Percentiles rank a stretch among this genome's conserved stretches.
phyloP scores from a whole-genome alignment of 176 grass and related monocot species.

The Aechmea fasciata region DNA sequence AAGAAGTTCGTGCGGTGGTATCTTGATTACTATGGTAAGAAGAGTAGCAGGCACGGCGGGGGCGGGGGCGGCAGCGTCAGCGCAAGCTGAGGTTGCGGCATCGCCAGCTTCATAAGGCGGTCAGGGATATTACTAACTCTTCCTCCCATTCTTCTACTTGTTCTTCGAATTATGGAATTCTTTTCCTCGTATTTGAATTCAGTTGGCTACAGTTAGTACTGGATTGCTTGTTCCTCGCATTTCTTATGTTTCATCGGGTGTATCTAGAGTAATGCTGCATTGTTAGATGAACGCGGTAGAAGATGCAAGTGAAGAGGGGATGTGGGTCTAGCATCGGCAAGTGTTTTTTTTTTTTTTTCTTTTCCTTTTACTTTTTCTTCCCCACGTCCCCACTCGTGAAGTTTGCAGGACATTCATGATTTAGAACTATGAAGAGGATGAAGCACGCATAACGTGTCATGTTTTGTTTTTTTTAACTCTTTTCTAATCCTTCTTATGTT shows the following conservation, averaged over 20 bases:
- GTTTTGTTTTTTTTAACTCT: no score
- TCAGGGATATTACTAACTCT: not conserved
- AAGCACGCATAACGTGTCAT: no score
- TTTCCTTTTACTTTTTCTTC: no score
- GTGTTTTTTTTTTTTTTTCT: no score
- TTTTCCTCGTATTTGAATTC: not conserved
- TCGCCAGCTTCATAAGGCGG: not conserved
- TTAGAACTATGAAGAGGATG: no score
- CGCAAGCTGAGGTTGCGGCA: not conserved
- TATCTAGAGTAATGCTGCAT: not conserved
- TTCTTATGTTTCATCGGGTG: not conserved
- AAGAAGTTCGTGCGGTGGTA: constrained; percentile 55
- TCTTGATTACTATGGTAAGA: constrained; percentile 28
- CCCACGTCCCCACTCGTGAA: no score
- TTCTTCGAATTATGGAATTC: not conserved
- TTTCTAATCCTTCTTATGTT: no score
- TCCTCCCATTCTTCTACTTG: not conserved
- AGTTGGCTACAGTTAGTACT: not conserved
- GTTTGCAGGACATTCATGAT: no score
- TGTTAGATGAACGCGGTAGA: not conserved
- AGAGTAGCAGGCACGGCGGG: not conserved
- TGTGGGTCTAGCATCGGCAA: no score
- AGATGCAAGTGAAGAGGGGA: not conserved
- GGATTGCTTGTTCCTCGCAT: not conserved
- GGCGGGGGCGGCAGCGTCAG: not conserved